Conservation (phyloP, 495 filamentous ascomycete species). For the Penicillium malachiteum region DNA sequence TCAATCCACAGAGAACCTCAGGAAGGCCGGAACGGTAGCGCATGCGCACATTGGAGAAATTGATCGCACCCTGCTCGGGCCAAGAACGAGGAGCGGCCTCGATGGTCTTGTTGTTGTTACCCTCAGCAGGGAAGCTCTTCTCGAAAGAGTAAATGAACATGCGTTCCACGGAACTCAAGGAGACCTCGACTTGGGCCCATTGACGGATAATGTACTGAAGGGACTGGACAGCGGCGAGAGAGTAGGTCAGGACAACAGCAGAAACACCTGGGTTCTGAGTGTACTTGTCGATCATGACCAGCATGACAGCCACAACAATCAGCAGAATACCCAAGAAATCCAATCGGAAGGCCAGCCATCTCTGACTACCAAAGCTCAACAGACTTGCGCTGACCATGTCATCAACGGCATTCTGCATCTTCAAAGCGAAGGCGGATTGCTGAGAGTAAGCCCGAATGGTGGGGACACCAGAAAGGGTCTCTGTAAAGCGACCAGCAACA, state of each 20-base stretch:
- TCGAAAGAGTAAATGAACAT: slow-evolving; percentile 10
- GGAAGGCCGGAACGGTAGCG: not conserved
- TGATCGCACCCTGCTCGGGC: slow-evolving; percentile 4
- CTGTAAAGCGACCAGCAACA: slow-evolving; percentile 34
- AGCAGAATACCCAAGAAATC: slow-evolving; percentile 37
- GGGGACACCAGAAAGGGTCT: slow-evolving; percentile 38
- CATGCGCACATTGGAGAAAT: not conserved
- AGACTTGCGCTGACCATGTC: slow-evolving; percentile 41
- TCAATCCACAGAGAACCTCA: not conserved
- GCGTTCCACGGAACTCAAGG: slow-evolving; percentile 16
- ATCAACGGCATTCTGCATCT: slow-evolving; percentile 29
- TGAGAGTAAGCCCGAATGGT: slow-evolving; percentile 53
- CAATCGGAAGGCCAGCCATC: slow-evolving; percentile 39
- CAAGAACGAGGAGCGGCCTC: not conserved
- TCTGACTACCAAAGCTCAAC: slow-evolving; percentile 44
- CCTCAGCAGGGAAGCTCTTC: not conserved
- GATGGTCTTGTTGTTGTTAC: not conserved
- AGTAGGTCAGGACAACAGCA: slow-evolving; percentile 14
- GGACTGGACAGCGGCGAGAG: slow-evolving; percentile 11
- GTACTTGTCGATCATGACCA: slow-evolving; percentile 17
- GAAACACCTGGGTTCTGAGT: slow-evolving; percentile 32
- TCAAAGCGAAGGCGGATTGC: slow-evolving; percentile 11
- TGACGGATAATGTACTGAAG: slow-evolving; percentile 1
- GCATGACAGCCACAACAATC: not conserved
- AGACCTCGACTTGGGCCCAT: slow-evolving; percentile 22